Evolutionary conservation across 768 basidiomycete species (phyloP).

Genomic region (Boletus coccyginus): DNA sequence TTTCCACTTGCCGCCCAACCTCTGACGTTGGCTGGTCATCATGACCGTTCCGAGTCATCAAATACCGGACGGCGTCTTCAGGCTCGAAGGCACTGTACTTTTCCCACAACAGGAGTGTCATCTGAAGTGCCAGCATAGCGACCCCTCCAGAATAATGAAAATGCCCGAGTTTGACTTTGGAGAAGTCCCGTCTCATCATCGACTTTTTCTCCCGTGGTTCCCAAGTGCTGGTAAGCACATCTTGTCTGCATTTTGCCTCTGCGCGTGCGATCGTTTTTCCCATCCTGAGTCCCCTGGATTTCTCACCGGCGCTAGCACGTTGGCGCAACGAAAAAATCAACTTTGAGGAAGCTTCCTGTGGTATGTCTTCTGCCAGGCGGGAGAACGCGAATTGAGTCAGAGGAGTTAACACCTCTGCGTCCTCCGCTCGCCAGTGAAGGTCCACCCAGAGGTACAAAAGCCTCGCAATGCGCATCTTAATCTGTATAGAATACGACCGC

Average conservation of each 20-base stretch:
- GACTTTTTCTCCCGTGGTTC: constrained; percentile 27
- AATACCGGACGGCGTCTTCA: constrained; percentile 40
- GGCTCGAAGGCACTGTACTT: constrained; percentile 41
- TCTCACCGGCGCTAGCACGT: constrained; percentile 20
- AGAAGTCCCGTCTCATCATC: constrained; percentile 28
- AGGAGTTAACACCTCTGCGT: constrained; percentile 36
- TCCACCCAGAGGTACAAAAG: constrained; percentile 71
- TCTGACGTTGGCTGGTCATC: constrained; percentile 26
- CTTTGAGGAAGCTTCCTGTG: constrained; percentile 22
- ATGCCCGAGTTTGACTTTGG: constrained; percentile 27
- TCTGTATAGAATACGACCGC: constrained; percentile 42
- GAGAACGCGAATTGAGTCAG: constrained; percentile 32
- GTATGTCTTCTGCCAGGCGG: constrained; percentile 30
- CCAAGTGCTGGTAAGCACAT: constrained; percentile 22
- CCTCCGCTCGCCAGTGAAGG: constrained; percentile 58
- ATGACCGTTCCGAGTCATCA: constrained; percentile 34
- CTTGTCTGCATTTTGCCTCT: constrained; percentile 15
- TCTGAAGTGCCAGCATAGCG: constrained; percentile 44
- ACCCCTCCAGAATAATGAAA: constrained; percentile 38
- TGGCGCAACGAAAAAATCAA: constrained; percentile 32
- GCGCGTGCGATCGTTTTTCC: constrained; percentile 26
- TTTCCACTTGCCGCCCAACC: constrained; percentile 25
- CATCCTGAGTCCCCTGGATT: constrained; percentile 24
- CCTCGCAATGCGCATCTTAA: constrained; percentile 59
- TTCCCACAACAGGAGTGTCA: constrained; percentile 39